Evolutionary conservation across 1,139 yeast genomes (phyloP).

Genomic region (Spencermartinsiella ligniputridi): DNA sequence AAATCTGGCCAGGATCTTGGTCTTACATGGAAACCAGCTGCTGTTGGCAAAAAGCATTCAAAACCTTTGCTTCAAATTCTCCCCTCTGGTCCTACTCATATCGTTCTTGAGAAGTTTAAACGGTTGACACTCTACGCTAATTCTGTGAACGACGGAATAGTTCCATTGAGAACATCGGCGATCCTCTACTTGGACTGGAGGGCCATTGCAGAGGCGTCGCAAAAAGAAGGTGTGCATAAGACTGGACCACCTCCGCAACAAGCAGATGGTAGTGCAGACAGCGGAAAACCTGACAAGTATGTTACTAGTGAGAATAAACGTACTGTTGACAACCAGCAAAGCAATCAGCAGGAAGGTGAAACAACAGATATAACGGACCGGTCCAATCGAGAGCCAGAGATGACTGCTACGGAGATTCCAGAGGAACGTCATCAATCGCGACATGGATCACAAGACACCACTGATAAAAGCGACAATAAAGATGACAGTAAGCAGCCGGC

Average conservation of each 20-base stretch:
- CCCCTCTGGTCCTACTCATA: constrained; percentile 80
- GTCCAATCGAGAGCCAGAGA: background rate
- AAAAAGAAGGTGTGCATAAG: constrained; percentile 37
- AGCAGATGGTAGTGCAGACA: background rate
- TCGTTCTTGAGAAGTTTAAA: constrained; percentile 54
- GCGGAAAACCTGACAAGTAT: background rate
- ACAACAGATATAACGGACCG: constrained; percentile 17
- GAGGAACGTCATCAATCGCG: constrained; percentile 13
- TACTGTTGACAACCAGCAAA: background rate
- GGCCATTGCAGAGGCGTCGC: constrained; percentile 48
- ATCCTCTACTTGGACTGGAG: constrained; percentile 73
- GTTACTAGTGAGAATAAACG: constrained; percentile 14
- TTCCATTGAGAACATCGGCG: constrained; percentile 85
- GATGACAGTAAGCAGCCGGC: background rate
- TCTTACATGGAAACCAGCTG: constrained; percentile 41
- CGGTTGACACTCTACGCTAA: constrained; percentile 77
- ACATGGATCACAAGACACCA: too few species aligned
- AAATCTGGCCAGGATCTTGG: constrained; percentile 92
- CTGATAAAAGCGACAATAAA: background rate
- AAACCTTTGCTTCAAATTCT: constrained; percentile 67
- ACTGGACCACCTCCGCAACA: constrained; percentile 8
- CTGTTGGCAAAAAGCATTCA: constrained; percentile 25
- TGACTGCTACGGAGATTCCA: constrained; percentile 3
- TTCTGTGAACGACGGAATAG: constrained; percentile 85
- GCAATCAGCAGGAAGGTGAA: background rate